These are phyloP conservation scores for Protea cynaroides DNA, from an alignment of 164 flowering plant genomes.

Conservation along the genomic window DNA sequence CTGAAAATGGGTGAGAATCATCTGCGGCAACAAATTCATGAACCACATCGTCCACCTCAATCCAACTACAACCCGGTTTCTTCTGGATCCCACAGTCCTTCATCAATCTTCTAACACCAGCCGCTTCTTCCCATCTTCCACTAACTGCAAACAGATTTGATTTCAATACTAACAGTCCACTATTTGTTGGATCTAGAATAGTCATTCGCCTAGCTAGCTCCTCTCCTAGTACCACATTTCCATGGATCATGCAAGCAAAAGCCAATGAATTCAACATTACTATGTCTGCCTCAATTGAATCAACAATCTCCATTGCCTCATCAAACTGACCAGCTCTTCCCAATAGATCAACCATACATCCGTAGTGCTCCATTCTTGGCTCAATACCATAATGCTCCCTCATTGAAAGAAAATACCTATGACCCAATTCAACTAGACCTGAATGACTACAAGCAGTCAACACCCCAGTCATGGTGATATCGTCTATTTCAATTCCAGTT, in stretches of 20 bases:
- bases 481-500: conserved; percentile 13
- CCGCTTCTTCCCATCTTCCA: conserved; percentile 21
- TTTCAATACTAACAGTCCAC: conserved; percentile 17
- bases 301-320: conserved; percentile 11
- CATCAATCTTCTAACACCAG: conserved; percentile 15
- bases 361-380: conserved; percentile 17
- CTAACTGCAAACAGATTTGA: conserved; percentile 13
- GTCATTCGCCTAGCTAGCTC: conserved; percentile 11
- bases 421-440: conserved; percentile 14
- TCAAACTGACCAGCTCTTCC: conserved; percentile 20
- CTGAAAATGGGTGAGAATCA: conserved; percentile 12
- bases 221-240: conserved; percentile 14
- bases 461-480: conserved; percentile 17
- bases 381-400: conserved; percentile 11
- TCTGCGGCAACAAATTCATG: conserved; percentile 21
- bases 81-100: conserved; percentile 7
- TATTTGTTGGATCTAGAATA: conserved; percentile 8
- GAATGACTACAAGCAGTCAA: conserved; percentile 18
- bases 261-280: conserved; percentile 13
- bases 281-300: conserved; percentile 9
- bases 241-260: conserved; percentile 16
- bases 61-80: conserved; percentile 21
- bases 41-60: conserved; percentile 17
- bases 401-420: conserved; percentile 10
- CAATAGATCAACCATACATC: conserved; percentile 17